Base-by-base conservation (phyloP, 768 basidiomycete species). In the Tulasnella sp. region DNA sequence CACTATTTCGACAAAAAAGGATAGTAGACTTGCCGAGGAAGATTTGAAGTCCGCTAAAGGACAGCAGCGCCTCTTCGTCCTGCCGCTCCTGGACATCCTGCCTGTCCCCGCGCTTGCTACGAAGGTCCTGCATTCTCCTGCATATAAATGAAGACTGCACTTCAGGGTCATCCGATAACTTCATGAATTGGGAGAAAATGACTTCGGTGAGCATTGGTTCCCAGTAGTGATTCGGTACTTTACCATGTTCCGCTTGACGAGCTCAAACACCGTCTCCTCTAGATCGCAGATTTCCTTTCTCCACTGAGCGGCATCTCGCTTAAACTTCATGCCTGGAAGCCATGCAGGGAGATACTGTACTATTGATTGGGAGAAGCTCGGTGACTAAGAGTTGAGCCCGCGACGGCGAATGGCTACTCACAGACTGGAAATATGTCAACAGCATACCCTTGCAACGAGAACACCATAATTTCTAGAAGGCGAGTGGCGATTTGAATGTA, bases 291-390 rank as follows among this genome's bases (percentile, higher is more conserved):
- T 34, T 68, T 68, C 62, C 2, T 16, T 18, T 68, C 27, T 34
- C 62, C 62, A 68, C 7, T 2, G n/a, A 12, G 34, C 52, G 56
- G 75, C 76, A n/a, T 77, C 56, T 16, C 56, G 48, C 39, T 77
- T 52, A 34, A 77, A 77, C 21, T 71, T 40, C 36, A 58, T 58
- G 27, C 76, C 76, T 9, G 76, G 76, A 68, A 77, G 58, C 76
- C 76, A 77, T 5, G 19, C 34, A 6, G 76, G 76, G 52, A 77
- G 34, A 24, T 77, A 77, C 39, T 39, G 48, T 24, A 77, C 76
- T 77, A 36, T 40, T 34, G 1, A 3, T 19, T 44, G 9, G 42
- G n/a, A 46, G 10, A n/a, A 31, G 16, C 19, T 31, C 34, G 34
- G 34, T 31, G 34, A 18, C 2, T 44, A 7, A 14, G 42, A 16